Base-by-base conservation (phyloP, 2,329 filamentous ascomycete species). In the Coleophoma eucalyptorum region DNA sequence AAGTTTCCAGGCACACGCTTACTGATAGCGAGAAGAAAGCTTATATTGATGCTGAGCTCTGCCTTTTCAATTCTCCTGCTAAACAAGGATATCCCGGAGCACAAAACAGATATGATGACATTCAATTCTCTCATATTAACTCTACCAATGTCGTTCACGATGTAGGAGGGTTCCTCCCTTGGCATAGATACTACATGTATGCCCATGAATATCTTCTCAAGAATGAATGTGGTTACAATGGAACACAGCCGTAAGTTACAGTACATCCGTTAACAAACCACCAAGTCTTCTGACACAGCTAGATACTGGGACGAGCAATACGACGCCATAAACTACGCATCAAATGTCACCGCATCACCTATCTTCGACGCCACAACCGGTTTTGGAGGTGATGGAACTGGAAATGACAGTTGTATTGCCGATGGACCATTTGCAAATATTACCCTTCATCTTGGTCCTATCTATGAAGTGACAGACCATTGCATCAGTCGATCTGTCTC, bases 121-220 rank as follows among this genome's bases (percentile, higher is more conserved):
- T 72, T 18, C 63, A 69, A 43, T 66, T 65, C 42, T 66, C 68
- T 3, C 69, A 72, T 59, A 54, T 52, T 15, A 46, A 54, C 34
- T 50, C 46, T 31, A 52, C 50, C 3, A 46, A 34, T 19, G 43
- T 33, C 10, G 8, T 26, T 61, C 55, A 19, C 38, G n/a, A 37
- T 18, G 26, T 44, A 33, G 65, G 62, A 48, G 58, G 66, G 21
- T 73, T 73, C 62, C 62, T 73, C 2, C 62, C 66, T 15, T 73
- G 68, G 67, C 71, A 73, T 61, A 63, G 70, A 20, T 69, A 67
- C 57, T 72, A 67, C 57, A 56, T 69, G 26, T 58, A 58, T 50
- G 58, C 65, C 5, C 69, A 69, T 54, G 69, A 72, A 59, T 54
- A 56, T 40, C 42, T 70, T 53, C 64, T 73, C 53, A 65, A 67